These are phyloP conservation scores for Candida tetrigidarum DNA, from an alignment of 1,139 yeast species.

Conservation along the genomic window DNA sequence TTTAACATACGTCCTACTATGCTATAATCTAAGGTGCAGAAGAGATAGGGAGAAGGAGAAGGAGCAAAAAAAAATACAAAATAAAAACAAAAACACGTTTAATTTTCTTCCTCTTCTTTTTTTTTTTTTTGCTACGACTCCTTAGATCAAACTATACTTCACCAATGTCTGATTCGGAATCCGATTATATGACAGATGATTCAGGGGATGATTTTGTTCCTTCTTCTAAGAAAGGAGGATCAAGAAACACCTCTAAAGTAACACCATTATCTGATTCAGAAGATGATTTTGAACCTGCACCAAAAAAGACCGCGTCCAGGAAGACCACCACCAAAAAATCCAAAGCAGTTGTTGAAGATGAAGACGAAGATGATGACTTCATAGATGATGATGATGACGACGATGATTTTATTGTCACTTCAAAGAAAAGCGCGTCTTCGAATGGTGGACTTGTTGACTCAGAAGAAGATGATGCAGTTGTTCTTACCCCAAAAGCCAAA, in stretches of 20 bases:
- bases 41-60: not conserved
- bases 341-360: not conserved
- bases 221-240: conserved; percentile 14
- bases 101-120: not conserved
- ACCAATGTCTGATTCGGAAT: conserved; percentile 18
- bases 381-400: not conserved
- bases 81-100: not conserved
- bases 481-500: conserved; percentile 13
- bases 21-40: too few relatives aligned
- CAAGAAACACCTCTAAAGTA: conserved; percentile 9
- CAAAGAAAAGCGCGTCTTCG: not conserved
- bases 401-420: not conserved
- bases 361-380: not conserved
- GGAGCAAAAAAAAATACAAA: not conserved
- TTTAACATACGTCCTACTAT: too few relatives aligned
- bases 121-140: not conserved
- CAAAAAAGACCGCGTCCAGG: conserved; percentile 7
- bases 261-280: conserved; percentile 26
- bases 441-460: conserved; percentile 17
- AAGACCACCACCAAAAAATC: not conserved
- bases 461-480: conserved; percentile 20
- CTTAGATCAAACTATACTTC: not conserved
- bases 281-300: not conserved
- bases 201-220: conserved; percentile 20
- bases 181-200: conserved; percentile 18